phyloP scores from a whole-genome alignment of 1,284 basidiomycete species.

The Ustilago trichophora region DNA sequence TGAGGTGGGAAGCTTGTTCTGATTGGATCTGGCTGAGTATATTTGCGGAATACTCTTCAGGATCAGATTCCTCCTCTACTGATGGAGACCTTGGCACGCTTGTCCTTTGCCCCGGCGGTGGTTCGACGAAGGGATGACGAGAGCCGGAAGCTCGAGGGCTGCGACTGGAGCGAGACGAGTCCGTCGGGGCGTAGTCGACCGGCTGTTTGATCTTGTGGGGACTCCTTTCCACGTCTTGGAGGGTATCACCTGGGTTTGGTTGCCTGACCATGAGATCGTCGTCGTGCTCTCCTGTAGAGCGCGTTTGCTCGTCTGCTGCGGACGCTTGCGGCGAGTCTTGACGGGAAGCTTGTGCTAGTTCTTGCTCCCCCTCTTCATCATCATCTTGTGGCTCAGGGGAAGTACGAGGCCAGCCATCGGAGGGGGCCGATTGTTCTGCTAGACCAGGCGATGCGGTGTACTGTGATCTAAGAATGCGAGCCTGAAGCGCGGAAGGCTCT shows the following conservation, averaged over 20 bases:
- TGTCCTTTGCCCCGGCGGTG: neutral
- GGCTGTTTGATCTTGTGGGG: constrained; percentile 12
- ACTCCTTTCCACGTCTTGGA: constrained; percentile 18
- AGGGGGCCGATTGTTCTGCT: constrained; percentile 26
- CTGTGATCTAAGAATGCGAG: constrained; percentile 29
- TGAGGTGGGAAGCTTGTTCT: neutral
- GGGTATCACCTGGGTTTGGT: constrained; percentile 12
- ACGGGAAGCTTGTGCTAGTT: too few relatives aligned
- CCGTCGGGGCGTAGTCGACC: constrained; percentile 2
- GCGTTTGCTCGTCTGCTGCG: neutral
- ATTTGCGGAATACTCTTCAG: constrained; percentile 9
- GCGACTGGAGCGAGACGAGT: neutral
- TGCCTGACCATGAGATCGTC: constrained; percentile 24
- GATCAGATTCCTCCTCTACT: constrained; percentile 37
- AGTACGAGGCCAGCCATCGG: constrained; percentile 25
- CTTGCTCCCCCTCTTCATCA: neutral
- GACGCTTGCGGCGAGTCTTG: too few relatives aligned
- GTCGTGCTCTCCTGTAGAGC: constrained; percentile 2
- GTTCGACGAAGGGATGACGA: neutral
- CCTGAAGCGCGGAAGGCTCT: constrained; percentile 27
- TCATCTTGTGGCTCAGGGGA: neutral
- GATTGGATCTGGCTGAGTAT: constrained; percentile 9
- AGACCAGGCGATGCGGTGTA: constrained; percentile 24
- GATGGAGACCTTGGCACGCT: neutral
- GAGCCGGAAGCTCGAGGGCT: neutral